phyloP scores from a whole-genome alignment of 768 basidiomycete species.

The Podaxis mareebaensis region DNA sequence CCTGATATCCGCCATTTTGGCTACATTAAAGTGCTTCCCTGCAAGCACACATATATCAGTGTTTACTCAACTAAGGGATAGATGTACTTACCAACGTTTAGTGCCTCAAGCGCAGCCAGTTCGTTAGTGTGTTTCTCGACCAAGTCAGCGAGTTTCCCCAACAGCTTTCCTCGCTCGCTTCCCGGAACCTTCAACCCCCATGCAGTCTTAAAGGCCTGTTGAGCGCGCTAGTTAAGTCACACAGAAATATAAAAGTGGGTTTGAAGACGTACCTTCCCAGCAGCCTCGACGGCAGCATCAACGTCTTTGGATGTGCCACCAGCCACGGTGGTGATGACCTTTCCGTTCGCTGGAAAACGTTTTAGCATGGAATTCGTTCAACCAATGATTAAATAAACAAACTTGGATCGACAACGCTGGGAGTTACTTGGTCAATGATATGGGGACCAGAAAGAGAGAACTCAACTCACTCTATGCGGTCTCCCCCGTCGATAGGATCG shows the following conservation, averaged over 20 bases:
- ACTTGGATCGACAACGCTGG: conserved; percentile 61
- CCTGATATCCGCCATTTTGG: conserved; percentile 51
- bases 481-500: conserved; percentile 47
- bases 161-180: conserved; percentile 48
- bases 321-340: conserved; percentile 55
- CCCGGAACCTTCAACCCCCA: conserved; percentile 72
- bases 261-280: conserved; percentile 45
- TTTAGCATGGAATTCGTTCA: not conserved
- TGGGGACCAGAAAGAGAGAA: not conserved
- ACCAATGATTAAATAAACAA: conserved; percentile 7
- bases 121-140: conserved; percentile 63
- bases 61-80: not conserved
- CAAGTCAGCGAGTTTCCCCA: conserved; percentile 64
- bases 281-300: conserved; percentile 71
- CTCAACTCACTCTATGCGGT: conserved; percentile 62
- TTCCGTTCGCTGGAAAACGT: conserved; percentile 57
- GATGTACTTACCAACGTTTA: conserved; percentile 56
- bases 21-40: conserved; percentile 57
- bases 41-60: not conserved
- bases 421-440: conserved; percentile 10
- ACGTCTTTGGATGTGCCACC: conserved; percentile 71
- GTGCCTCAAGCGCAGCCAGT: conserved; percentile 71
- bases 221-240: not conserved
- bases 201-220: conserved; percentile 45
- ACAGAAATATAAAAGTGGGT: too few relatives aligned